Percentiles rank a stretch among this genome's conserved stretches.
Conservation (phyloP, 1,284 basidiomycete genomes). For the Leccinum subrobustum region DNA sequence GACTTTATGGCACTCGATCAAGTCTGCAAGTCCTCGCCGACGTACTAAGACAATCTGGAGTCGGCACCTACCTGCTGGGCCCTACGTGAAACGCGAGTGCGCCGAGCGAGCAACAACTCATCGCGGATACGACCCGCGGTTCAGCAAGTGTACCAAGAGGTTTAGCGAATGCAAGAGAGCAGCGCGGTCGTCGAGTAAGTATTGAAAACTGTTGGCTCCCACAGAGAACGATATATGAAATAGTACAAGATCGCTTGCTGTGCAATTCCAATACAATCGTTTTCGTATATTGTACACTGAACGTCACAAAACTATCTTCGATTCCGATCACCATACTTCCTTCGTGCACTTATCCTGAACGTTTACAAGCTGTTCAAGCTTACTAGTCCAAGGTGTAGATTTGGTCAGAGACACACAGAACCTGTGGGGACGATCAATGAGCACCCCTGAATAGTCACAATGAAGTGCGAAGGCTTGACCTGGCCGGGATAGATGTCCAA, state of each 20-base stretch:
- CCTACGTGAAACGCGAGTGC: slow-evolving; percentile 12
- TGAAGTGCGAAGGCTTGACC: background rate
- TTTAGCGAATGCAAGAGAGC: slow-evolving; percentile 43
- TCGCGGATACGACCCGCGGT: slow-evolving; percentile 39
- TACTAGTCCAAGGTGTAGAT: background rate
- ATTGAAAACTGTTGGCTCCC: background rate
- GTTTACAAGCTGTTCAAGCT: background rate
- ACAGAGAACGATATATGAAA: background rate
- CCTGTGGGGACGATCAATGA: background rate
- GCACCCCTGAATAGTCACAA: background rate
- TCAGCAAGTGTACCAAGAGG: slow-evolving; percentile 39
- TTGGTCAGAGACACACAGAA: background rate
- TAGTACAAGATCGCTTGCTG: background rate
- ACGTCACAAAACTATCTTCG: background rate
- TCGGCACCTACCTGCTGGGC: slow-evolving; percentile 43
- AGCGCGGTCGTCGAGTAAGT: slow-evolving; percentile 35
- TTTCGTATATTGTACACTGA: background rate
- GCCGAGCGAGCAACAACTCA: slow-evolving; percentile 36
- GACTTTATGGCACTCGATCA: slow-evolving; percentile 39
- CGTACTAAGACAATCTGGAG: slow-evolving; percentile 41
- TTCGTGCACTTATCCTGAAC: background rate
- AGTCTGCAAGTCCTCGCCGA: slow-evolving; percentile 38
- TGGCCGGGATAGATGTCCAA: background rate
- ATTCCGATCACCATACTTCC: background rate
- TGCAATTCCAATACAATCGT: background rate